phyloP scores from a whole-genome alignment of 805 yeast species.

The Myxozyma udenii region DNA sequence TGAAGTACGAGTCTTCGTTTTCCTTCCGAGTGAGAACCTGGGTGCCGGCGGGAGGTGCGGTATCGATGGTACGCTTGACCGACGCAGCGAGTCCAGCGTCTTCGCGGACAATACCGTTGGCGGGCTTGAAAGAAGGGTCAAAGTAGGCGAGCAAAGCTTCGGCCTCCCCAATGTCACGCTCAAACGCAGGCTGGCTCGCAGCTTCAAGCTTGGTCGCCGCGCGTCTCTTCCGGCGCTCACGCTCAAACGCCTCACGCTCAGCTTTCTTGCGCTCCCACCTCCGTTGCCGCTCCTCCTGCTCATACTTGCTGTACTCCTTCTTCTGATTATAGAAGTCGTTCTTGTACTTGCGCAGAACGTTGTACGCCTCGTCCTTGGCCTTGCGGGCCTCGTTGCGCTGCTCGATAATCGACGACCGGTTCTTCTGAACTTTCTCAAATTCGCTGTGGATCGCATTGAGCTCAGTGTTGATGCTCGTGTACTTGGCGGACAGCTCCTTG shows the following conservation, averaged over 20 bases:
- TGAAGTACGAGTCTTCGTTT: constrained; percentile 55
- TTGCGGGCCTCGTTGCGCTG: constrained; percentile 66
- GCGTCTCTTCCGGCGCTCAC: constrained; percentile 51
- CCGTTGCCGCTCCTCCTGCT: constrained; percentile 63
- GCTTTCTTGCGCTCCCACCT: constrained; percentile 54
- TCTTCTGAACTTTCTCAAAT: constrained; percentile 60
- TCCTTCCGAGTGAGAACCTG: constrained; percentile 61
- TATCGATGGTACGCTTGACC: constrained; percentile 29
- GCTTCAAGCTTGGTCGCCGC: constrained; percentile 73
- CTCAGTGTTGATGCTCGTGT: constrained; percentile 64
- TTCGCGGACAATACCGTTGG: constrained; percentile 26
- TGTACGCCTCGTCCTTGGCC: constrained; percentile 66
- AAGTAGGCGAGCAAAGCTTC: constrained; percentile 69
- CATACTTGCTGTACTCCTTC: constrained; percentile 63
- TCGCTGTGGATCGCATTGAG: constrained; percentile 62
- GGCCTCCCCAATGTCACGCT: constrained; percentile 70
- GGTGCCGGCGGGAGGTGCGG: constrained; percentile 41
- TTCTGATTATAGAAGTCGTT: constrained; percentile 74
- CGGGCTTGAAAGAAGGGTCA: constrained; percentile 69
- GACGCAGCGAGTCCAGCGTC: constrained; percentile 25
- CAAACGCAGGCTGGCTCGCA: constrained; percentile 74
- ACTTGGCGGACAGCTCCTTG: constrained; percentile 64
- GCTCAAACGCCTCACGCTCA: constrained; percentile 47
- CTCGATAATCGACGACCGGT: constrained; percentile 60
- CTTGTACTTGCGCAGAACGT: constrained; percentile 57